Conservation (phyloP, 1,284 basidiomycete genomes). For the Melanopsichium pennsylvanicum region DNA sequence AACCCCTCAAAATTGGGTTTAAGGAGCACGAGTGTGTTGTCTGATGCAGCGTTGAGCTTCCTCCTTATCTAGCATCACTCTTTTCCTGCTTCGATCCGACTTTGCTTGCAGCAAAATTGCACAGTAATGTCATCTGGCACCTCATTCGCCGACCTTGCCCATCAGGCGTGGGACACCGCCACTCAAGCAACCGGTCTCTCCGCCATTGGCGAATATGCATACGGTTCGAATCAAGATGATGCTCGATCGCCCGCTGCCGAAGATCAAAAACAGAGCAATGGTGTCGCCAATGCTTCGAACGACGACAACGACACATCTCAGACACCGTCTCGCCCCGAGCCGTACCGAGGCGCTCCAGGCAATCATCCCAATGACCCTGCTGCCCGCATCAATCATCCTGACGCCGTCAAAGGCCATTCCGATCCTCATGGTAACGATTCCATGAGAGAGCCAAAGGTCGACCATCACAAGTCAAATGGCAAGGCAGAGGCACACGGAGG, state of each 20-base stretch:
- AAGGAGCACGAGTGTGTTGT: too few relatives aligned
- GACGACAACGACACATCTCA: not conserved
- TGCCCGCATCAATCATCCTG: slow-evolving; percentile 41
- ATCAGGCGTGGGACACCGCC: slow-evolving; percentile 44
- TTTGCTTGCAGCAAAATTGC: not conserved
- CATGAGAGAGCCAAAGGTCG: not conserved
- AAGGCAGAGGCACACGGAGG: not conserved
- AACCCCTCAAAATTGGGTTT: not conserved
- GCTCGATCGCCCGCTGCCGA: not conserved
- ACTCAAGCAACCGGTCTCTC: slow-evolving; percentile 29
- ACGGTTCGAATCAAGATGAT: not conserved
- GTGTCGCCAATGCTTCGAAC: not conserved
- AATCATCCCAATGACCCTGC: slow-evolving; percentile 45
- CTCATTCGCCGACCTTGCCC: slow-evolving; percentile 44
- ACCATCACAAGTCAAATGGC: not conserved
- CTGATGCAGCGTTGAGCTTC: not conserved
- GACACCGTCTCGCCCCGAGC: not conserved
- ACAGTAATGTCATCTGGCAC: slow-evolving; percentile 53
- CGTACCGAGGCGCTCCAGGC: slow-evolving; percentile 35
- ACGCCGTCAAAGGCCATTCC: slow-evolving; percentile 15
- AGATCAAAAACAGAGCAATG: not conserved
- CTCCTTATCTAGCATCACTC: not conserved
- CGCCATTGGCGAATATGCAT: slow-evolving; percentile 4
- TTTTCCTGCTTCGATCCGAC: not conserved
- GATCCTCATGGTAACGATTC: not conserved